These are phyloP conservation scores for Pseudonectria foliicola DNA, from an alignment of 2,329 filamentous ascomycete species.

Conservation along the genomic window DNA sequence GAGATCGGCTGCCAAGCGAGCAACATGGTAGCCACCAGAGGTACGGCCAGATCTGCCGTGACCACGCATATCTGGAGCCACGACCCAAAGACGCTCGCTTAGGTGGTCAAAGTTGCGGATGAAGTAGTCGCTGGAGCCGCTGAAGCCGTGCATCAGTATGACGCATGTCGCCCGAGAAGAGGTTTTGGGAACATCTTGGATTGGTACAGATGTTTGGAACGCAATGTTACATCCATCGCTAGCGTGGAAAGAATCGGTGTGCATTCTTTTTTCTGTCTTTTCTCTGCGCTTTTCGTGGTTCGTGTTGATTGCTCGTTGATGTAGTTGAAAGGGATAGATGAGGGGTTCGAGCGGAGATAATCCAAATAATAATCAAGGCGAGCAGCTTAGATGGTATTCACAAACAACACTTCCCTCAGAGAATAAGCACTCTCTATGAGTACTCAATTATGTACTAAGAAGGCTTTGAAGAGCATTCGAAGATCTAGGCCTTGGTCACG, in stretches of 20 bases:
- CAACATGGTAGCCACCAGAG: slow-evolving; percentile 20
- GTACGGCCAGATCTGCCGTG: slow-evolving; percentile 18
- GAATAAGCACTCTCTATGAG: too few species aligned
- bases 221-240: slow-evolving; percentile 19
- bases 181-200: slow-evolving; percentile 5
- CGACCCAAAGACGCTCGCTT: slow-evolving; percentile 15
- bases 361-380: too few species aligned
- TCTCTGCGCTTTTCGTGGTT: neutral
- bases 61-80: slow-evolving; percentile 22
- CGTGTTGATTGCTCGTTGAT: neutral
- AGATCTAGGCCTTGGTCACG: too few species aligned
- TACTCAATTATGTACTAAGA: too few species aligned
- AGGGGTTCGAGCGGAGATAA: too few species aligned
- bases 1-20: slow-evolving; percentile 18
- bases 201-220: slow-evolving; percentile 16
- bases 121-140: slow-evolving; percentile 22
- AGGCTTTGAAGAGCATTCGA: too few species aligned
- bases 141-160: slow-evolving; percentile 23
- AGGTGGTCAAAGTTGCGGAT: slow-evolving; percentile 13
- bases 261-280: slow-evolving; percentile 9
- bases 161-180: slow-evolving; percentile 11
- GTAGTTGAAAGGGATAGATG: too few species aligned
- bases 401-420: too few species aligned
- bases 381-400: too few species aligned
- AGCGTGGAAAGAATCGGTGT: slow-evolving; percentile 10